Percentiles rank a stretch among this genome's conserved stretches.
Conservation (phyloP, 1,284 basidiomycete species). For the Cryptococcus amylolentus region DNA sequence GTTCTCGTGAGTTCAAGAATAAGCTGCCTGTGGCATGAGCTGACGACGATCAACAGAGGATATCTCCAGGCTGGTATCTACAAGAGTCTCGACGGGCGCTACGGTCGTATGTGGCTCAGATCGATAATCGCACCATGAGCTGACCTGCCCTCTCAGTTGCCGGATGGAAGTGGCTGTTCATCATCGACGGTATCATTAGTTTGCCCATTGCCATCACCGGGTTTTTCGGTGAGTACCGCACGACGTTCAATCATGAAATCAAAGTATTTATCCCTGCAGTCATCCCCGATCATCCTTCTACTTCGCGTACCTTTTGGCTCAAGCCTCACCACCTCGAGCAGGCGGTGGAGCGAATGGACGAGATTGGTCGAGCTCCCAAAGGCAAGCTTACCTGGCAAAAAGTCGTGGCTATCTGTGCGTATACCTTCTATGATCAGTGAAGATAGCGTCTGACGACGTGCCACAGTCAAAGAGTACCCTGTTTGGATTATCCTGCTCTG, state of each 20-base stretch:
- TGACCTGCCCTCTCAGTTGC: not conserved
- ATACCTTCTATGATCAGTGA: not conserved
- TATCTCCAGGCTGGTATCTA: constrained; percentile 22
- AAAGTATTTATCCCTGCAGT: not conserved
- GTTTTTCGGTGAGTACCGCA: not conserved
- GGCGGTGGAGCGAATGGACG: constrained; percentile 3
- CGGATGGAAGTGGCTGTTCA: constrained; percentile 12
- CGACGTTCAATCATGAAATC: not conserved
- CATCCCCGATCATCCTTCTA: constrained; percentile 5
- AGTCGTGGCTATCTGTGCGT: constrained; percentile 7
- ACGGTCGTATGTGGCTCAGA: constrained; percentile 1
- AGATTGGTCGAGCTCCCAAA: constrained; percentile 4
- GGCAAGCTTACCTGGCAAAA: constrained; percentile 3
- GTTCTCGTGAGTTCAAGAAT: not conserved
- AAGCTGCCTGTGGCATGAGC: not conserved
- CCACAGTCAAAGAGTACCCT: constrained; percentile 8
- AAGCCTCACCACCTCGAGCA: constrained; percentile 4
- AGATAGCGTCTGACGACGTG: not conserved
- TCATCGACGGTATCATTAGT: constrained; percentile 9
- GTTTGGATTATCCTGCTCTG: constrained; percentile 6
- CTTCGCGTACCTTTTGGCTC: constrained; percentile 4
- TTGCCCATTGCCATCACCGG: constrained; percentile 10
- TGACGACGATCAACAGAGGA: constrained; percentile 11
- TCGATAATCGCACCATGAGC: not conserved
- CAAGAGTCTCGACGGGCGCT: constrained; percentile 12